A percentile compares a stretch with the other conserved stretches of the same genome.
These are phyloP conservation scores for Coprinellus aureogranulatus DNA, from an alignment of 768 basidiomycete species.

Conservation along the genomic window DNA sequence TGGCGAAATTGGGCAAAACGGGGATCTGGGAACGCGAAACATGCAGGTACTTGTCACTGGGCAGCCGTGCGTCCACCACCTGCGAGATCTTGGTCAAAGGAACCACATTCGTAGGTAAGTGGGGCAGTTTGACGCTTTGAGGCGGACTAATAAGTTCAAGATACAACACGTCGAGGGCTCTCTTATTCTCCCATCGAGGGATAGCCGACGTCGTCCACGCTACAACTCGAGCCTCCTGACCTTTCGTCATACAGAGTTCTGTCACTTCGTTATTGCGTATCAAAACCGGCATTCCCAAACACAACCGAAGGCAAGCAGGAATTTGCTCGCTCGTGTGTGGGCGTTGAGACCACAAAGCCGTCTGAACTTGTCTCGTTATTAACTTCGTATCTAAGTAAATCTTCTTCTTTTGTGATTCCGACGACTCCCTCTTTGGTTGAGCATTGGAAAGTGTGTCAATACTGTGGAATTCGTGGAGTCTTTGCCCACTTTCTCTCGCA, in stretches of 20 bases:
- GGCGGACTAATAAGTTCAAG: conserved; percentile 24
- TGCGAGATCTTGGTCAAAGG: not conserved
- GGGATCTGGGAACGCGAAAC: not conserved
- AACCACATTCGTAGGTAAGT: conserved; percentile 30
- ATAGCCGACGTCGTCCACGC: conserved; percentile 7
- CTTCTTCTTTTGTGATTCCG: not conserved
- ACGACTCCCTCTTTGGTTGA: no score
- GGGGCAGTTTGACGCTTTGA: conserved; percentile 16
- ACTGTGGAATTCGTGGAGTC: conserved; percentile 22
- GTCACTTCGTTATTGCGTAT: conserved; percentile 20
- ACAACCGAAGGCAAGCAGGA: conserved; percentile 18
- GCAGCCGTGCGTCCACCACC: not conserved
- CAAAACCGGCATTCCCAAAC: conserved; percentile 22
- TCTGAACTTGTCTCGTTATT: not conserved
- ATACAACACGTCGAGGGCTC: conserved; percentile 25
- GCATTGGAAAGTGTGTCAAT: not conserved
- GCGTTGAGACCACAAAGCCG: not conserved
- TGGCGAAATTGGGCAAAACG: conserved; percentile 3
- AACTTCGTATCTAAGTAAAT: not conserved
- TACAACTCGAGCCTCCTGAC: conserved; percentile 14
- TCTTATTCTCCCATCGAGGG: not conserved
- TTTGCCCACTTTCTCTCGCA: conserved; percentile 26
- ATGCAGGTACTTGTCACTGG: not conserved
- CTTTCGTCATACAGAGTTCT: conserved; percentile 10
- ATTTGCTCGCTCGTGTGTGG: conserved; percentile 3